Conservation (phyloP, 2,329 filamentous ascomycete species). For the Pyrenophora seminiperda region DNA sequence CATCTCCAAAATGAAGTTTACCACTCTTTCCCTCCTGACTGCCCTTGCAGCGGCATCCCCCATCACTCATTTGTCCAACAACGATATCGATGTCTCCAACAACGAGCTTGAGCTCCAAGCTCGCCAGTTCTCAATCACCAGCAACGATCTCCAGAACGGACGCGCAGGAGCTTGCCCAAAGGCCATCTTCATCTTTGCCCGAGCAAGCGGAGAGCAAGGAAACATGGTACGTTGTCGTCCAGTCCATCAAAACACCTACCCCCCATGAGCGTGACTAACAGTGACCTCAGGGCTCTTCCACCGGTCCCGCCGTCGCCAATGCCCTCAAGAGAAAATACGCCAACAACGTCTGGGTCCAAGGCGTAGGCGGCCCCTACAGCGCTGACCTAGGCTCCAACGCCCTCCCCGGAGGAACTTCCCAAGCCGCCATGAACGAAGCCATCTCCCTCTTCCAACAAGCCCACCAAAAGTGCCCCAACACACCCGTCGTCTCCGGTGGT, state of each 20-base stretch:
- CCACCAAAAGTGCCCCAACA: slow-evolving; percentile 46
- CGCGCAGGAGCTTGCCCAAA: slow-evolving; percentile 26
- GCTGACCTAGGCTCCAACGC: slow-evolving; percentile 45
- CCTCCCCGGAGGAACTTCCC: slow-evolving; percentile 38
- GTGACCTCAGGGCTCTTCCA: slow-evolving; percentile 22
- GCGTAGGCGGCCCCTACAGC: slow-evolving; percentile 45
- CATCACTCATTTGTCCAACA: slow-evolving; percentile 10
- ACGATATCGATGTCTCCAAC: no score
- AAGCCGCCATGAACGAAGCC: slow-evolving; percentile 42
- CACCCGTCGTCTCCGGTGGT: slow-evolving; percentile 48
- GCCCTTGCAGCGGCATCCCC: slow-evolving; percentile 20
- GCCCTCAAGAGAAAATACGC: slow-evolving; percentile 31
- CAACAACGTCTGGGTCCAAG: slow-evolving; percentile 34
- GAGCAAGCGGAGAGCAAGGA: slow-evolving; percentile 31
- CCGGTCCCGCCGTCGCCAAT: slow-evolving; percentile 28
- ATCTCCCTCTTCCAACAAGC: slow-evolving; percentile 45
- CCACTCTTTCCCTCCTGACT: slow-evolving; percentile 21
- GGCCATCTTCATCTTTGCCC: slow-evolving; percentile 37
- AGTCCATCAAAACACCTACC: neutral
- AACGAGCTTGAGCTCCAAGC: slow-evolving; percentile 11
- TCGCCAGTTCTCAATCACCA: slow-evolving; percentile 22
- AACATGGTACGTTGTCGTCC: slow-evolving; percentile 32
- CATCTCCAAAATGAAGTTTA: slow-evolving; percentile 29
- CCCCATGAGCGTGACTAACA: slow-evolving; percentile 9
- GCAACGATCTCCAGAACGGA: slow-evolving; percentile 33